Percentiles rank a stretch among this genome's conserved stretches.
These are phyloP conservation scores for Mycena olivaceomarginata DNA, from an alignment of 768 basidiomycete genomes.

Conservation along the genomic window DNA sequence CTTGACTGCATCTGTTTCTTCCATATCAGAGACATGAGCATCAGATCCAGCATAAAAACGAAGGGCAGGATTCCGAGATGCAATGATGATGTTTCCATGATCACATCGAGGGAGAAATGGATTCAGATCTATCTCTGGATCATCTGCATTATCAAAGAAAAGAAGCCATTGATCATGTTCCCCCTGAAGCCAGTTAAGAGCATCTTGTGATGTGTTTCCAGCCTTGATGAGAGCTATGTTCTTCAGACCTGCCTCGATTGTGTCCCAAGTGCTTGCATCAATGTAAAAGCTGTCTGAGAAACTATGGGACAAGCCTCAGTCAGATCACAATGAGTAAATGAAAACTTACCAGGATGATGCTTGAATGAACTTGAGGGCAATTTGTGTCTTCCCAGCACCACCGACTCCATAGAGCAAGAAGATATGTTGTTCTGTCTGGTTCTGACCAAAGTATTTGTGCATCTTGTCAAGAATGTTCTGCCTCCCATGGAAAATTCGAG, in stretches of 20 bases:
- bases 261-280: constrained; percentile 1
- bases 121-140: constrained; percentile 14
- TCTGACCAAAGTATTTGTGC: neutral
- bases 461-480: constrained; percentile 20
- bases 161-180: constrained; percentile 4
- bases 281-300: neutral
- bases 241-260: neutral
- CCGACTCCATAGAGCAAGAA: constrained; percentile 23
- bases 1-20: constrained; percentile 1
- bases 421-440: neutral
- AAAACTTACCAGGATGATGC: neutral
- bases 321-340: neutral
- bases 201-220: constrained; percentile 6
- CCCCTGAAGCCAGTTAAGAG: neutral
- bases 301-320: neutral
- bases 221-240: constrained; percentile 5
- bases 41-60: constrained; percentile 6
- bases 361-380: constrained; percentile 29
- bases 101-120: neutral
- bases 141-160: constrained; percentile 9
- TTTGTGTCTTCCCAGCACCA: constrained; percentile 33
- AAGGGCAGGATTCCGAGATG: constrained; percentile 17
- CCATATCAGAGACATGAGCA: neutral
- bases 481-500: constrained; percentile 12
- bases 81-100: constrained; percentile 19